These are phyloP conservation scores for Trichoderma pleuroti DNA, from an alignment of 2,329 filamentous ascomycete genomes.

Conservation along the genomic window DNA sequence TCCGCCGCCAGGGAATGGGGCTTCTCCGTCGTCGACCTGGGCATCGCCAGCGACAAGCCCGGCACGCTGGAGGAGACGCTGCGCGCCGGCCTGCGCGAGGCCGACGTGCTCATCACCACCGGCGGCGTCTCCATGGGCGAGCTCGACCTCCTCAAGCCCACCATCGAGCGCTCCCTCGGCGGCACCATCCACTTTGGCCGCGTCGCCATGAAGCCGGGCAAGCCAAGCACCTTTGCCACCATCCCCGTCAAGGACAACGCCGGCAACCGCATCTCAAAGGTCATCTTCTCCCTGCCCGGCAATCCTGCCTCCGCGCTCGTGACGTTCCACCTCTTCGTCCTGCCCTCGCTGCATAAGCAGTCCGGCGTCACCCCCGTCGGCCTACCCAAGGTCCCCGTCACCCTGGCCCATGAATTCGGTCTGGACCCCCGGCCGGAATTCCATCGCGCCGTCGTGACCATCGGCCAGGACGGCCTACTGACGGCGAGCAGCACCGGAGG, in stretches of 20 bases:
- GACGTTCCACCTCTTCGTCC: slow-evolving; percentile 88
- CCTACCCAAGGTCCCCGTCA: slow-evolving; percentile 68
- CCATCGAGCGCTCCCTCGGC: slow-evolving; percentile 82
- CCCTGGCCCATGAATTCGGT: slow-evolving; percentile 66
- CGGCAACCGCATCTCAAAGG: slow-evolving; percentile 59
- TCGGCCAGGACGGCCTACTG: slow-evolving; percentile 63
- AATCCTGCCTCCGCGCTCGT: slow-evolving; percentile 93
- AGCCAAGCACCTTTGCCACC: slow-evolving; percentile 95
- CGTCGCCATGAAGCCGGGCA: slow-evolving; percentile 96
- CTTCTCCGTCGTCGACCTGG: slow-evolving; percentile 78
- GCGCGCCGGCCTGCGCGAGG: slow-evolving; percentile 66
- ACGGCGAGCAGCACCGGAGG: slow-evolving; percentile 79
- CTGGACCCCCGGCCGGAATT: slow-evolving; percentile 84
- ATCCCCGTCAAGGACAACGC: slow-evolving; percentile 62
- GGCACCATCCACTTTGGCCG: slow-evolving; percentile 95
- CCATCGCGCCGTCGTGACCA: slow-evolving; percentile 74
- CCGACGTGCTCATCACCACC: slow-evolving; percentile 84
- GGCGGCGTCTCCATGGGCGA: slow-evolving; percentile 98
- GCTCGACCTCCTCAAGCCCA: slow-evolving; percentile 92
- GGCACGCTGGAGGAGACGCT: slow-evolving; percentile 73
- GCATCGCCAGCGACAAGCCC: slow-evolving; percentile 74
- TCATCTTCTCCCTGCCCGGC: slow-evolving; percentile 86
- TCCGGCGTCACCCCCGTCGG: slow-evolving; percentile 66
- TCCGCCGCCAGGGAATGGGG: slow-evolving; percentile 71
- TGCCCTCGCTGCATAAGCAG: slow-evolving; percentile 78